Conservation (phyloP, 75 land plant species). For the Adiantum capillusveneris region DNA sequence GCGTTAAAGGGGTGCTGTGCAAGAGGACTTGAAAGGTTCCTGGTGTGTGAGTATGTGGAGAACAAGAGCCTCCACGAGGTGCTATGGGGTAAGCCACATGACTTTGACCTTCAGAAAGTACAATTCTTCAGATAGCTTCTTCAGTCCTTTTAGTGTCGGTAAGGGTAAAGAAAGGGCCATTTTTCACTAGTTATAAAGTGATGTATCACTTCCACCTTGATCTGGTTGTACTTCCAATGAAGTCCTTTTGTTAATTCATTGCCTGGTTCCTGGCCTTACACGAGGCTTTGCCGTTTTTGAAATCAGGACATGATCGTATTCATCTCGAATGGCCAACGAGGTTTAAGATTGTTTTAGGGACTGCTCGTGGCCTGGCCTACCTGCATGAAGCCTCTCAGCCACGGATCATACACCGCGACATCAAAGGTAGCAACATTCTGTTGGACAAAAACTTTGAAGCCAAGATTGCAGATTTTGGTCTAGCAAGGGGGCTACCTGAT, state of each 20-base stretch:
- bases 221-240: too few species aligned
- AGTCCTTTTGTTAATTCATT: too few species aligned
- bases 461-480: slow-evolving; percentile 22
- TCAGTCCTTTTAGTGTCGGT: too few species aligned
- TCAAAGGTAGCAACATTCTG: slow-evolving; percentile 14
- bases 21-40: slow-evolving; percentile 18
- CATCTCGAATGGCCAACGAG: slow-evolving; percentile 10
- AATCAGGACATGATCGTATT: too few species aligned
- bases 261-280: too few species aligned
- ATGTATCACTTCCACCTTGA: too few species aligned
- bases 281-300: too few species aligned
- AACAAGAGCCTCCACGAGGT: slow-evolving; percentile 29
- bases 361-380: slow-evolving; percentile 16
- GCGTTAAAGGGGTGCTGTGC: slow-evolving; percentile 29
- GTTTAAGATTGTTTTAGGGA: slow-evolving; percentile 18
- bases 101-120: too few species aligned
- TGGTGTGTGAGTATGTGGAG: slow-evolving; percentile 37
- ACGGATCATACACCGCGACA: slow-evolving; percentile 9
- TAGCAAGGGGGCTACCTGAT: slow-evolving; percentile 7
- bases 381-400: slow-evolving; percentile 9
- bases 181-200: too few species aligned
- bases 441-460: slow-evolving; percentile 8
- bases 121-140: too few species aligned
- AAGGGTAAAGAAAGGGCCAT: too few species aligned
- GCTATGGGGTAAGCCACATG: slow-evolving; percentile 15